Conservation (phyloP, 2,329 filamentous ascomycete species). For the Dryadomyces sulphureus region DNA sequence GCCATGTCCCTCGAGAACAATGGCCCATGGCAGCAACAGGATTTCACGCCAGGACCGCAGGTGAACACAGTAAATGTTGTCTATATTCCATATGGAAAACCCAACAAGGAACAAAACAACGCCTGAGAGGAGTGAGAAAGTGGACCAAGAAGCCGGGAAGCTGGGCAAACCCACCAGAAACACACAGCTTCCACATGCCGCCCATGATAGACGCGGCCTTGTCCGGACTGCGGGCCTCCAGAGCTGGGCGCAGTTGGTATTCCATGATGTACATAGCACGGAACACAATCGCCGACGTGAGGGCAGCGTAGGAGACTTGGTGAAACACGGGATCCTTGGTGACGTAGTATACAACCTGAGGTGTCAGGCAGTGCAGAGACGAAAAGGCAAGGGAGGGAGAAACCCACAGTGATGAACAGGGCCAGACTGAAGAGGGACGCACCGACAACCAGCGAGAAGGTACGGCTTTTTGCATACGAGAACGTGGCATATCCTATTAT, state of each 20-base stretch:
- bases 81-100: slow-evolving; percentile 64
- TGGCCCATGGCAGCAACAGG: slow-evolving; percentile 65
- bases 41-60: slow-evolving; percentile 50
- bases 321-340: slow-evolving; percentile 74
- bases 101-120: slow-evolving; percentile 58
- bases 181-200: slow-evolving; percentile 66
- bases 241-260: slow-evolving; percentile 27
- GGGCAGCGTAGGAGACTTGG: slow-evolving; percentile 59
- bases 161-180: slow-evolving; percentile 23
- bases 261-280: slow-evolving; percentile 66
- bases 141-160: slow-evolving; percentile 13
- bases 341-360: slow-evolving; percentile 47
- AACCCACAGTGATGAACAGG: slow-evolving; percentile 49
- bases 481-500: slow-evolving; percentile 53
- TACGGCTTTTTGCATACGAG: slow-evolving; percentile 44
- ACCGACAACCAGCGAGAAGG: slow-evolving; percentile 33
- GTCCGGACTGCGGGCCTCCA: slow-evolving; percentile 27
- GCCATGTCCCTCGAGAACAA: slow-evolving; percentile 45
- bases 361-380: neutral
- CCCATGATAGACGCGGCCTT: slow-evolving; percentile 34
- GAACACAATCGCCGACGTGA: slow-evolving; percentile 56
- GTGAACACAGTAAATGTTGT: slow-evolving; percentile 59
- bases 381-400: neutral
- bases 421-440: slow-evolving; percentile 38
- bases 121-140: slow-evolving; percentile 25